A percentile compares a stretch with the other conserved stretches of the same genome.
Conservation (phyloP, 176 grass and related monocot species). For the Oryza officinalis region DNA sequence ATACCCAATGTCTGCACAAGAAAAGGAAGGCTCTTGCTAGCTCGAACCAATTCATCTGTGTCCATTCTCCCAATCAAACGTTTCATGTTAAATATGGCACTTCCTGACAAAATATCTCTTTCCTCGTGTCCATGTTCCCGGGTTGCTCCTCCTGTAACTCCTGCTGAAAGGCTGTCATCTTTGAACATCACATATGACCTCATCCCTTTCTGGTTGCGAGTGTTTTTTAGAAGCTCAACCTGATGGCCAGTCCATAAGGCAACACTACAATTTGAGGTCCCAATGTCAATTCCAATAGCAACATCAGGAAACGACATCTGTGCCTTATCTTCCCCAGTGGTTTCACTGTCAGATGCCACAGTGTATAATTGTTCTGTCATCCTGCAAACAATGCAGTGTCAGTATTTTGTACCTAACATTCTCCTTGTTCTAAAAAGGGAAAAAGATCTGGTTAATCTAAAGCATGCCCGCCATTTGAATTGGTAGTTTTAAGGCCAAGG, state of each 20-base stretch:
- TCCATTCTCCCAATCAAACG: conserved; percentile 66
- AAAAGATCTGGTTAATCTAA: not conserved
- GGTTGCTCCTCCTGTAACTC: conserved; percentile 52
- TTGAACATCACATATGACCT: conserved; percentile 81
- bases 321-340: conserved; percentile 49
- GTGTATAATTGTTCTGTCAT: conserved; percentile 68
- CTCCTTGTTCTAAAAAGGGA: not conserved
- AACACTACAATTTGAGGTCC: conserved; percentile 74
- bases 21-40: conserved; percentile 66
- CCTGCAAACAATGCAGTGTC: conserved; percentile 18
- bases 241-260: conserved; percentile 65
- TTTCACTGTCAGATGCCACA: conserved; percentile 67
- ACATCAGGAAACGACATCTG: conserved; percentile 54
- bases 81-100: conserved; percentile 79
- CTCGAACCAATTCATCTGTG: conserved; percentile 74
- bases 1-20: conserved; percentile 72
- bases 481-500: not conserved
- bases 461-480: not conserved
- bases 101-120: conserved; percentile 73
- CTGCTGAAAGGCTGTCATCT: conserved; percentile 62
- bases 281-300: conserved; percentile 74
- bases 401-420: not conserved
- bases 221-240: conserved; percentile 69
- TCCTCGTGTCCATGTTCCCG: conserved; percentile 43
- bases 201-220: conserved; percentile 66